A percentile compares a stretch with the other conserved stretches of the same genome.
These are phyloP conservation scores for Fusarium sp. DNA, from an alignment of 2,329 filamentous ascomycete species.

Conservation along the genomic window DNA sequence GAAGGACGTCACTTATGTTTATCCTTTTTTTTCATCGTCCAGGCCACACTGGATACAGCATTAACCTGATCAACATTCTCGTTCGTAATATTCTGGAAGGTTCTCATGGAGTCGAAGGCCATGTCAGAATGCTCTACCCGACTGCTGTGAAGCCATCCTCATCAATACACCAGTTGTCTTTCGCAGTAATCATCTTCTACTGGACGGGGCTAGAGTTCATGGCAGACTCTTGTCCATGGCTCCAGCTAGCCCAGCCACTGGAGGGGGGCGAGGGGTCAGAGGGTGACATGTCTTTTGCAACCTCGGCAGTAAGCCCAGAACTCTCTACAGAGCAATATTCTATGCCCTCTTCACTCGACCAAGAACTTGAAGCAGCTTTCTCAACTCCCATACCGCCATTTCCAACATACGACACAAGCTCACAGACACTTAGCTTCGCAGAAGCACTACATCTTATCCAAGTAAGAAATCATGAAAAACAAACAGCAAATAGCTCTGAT, in stretches of 20 bases:
- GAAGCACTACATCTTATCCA: background rate
- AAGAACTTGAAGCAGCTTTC: rapidly evolving
- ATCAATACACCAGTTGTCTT: background rate
- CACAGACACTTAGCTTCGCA: background rate
- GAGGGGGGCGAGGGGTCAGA: background rate
- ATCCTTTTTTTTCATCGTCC: background rate
- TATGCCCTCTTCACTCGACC: rapidly evolving
- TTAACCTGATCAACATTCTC: rapidly evolving
- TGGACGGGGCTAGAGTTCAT: background rate
- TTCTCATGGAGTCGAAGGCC: background rate
- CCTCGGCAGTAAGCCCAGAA: rapidly evolving
- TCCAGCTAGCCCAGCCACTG: background rate
- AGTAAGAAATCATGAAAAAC: rapidly evolving
- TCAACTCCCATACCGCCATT: rapidly evolving
- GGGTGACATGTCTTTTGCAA: rapidly evolving
- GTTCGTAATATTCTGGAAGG: no score
- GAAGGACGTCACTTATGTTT: background rate
- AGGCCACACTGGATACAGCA: background rate
- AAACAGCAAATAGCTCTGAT: rapidly evolving
- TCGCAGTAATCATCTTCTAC: no score
- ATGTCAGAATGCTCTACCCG: background rate
- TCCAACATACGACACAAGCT: rapidly evolving
- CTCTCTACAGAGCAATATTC: rapidly evolving
- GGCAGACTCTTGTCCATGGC: background rate
- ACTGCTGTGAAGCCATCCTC: background rate